Evolutionary conservation across 2,329 filamentous ascomycete genomes (phyloP).

Genomic region (Aureobasidium sp.): DNA sequence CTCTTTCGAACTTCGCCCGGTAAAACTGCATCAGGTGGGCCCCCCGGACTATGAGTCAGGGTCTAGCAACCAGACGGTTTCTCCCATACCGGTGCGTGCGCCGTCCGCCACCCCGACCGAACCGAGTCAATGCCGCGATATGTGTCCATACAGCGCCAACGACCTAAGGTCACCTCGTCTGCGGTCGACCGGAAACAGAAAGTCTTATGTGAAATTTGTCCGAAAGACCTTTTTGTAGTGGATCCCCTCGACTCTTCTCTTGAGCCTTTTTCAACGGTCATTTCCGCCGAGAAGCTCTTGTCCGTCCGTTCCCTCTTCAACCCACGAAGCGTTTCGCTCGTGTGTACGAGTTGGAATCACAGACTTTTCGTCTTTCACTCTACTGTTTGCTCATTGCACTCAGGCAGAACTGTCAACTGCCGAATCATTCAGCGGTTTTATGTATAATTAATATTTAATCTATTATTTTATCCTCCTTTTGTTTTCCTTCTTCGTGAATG

Average conservation of each 20-base stretch:
- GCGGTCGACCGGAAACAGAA: not conserved
- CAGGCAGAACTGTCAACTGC: not conserved
- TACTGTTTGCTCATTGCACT: not conserved
- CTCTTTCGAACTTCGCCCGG: not conserved
- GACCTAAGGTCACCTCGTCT: not conserved
- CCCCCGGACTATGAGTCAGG: conserved; percentile 7
- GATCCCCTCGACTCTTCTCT: not conserved
- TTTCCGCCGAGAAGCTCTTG: not conserved
- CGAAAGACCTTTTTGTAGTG: not conserved
- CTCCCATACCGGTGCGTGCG: not conserved
- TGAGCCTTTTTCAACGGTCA: not conserved
- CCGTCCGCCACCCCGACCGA: not conserved
- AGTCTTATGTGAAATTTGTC: not conserved
- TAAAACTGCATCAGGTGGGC: not conserved
- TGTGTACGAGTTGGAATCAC: not conserved
- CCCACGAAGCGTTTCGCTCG: not conserved
- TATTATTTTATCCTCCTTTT: not conserved
- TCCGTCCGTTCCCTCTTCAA: not conserved
- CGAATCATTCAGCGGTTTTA: not conserved
- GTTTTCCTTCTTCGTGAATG: not conserved
- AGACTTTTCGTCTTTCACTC: not conserved
- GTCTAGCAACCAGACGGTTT: not conserved
- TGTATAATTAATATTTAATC: not conserved
- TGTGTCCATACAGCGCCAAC: not conserved
- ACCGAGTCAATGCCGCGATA: conserved; percentile 2